A percentile compares a stretch with the other conserved stretches of the same genome.
Evolutionary conservation across 2,329 filamentous ascomycete genomes (phyloP).

Genomic region (Ophiostoma tasmaniense): DNA sequence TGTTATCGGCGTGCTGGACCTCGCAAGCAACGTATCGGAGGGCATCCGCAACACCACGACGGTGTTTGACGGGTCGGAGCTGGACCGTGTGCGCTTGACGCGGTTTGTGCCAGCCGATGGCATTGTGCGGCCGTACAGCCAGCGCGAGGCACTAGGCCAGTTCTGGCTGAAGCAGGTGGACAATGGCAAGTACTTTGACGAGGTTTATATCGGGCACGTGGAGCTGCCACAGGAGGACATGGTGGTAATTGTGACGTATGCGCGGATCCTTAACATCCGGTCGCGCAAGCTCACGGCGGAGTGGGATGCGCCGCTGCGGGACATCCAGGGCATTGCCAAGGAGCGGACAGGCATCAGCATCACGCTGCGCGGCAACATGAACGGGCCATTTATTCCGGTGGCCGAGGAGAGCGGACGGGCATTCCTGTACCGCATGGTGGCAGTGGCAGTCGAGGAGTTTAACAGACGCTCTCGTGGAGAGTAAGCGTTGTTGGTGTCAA

Average conservation of each 20-base stretch:
- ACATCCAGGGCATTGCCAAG: conserved; percentile 94
- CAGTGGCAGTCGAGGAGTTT: conserved; percentile 58
- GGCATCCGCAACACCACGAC: conserved; percentile 98
- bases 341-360: conserved; percentile 91
- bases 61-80: conserved; percentile 88
- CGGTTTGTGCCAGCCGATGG: conserved; percentile 89
- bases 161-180: conserved; percentile 99
- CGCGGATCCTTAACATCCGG: conserved; percentile 80
- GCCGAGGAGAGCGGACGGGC: conserved; percentile 69
- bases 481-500: background rate
- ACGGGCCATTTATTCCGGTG: conserved; percentile 90
- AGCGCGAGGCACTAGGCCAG: conserved; percentile 90
- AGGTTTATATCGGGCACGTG: conserved; percentile 92
- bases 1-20: conserved; percentile 90
- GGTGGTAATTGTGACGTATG: conserved; percentile 81
- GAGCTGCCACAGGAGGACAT: conserved; percentile 84
- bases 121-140: conserved; percentile 86
- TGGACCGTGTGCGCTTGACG: conserved; percentile 88
- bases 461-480: conserved; percentile 43
- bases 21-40: conserved; percentile 93
- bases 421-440: conserved; percentile 58
- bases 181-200: conserved; percentile 95
- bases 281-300: conserved; percentile 78
- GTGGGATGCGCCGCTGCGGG: conserved; percentile 94
- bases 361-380: conserved; percentile 77